A percentile compares a stretch with the other conserved stretches of the same genome.
These are phyloP conservation scores for Achlya hypogyna DNA, from an alignment of 352 stramenopile genomes.

Conservation along the genomic window DNA sequence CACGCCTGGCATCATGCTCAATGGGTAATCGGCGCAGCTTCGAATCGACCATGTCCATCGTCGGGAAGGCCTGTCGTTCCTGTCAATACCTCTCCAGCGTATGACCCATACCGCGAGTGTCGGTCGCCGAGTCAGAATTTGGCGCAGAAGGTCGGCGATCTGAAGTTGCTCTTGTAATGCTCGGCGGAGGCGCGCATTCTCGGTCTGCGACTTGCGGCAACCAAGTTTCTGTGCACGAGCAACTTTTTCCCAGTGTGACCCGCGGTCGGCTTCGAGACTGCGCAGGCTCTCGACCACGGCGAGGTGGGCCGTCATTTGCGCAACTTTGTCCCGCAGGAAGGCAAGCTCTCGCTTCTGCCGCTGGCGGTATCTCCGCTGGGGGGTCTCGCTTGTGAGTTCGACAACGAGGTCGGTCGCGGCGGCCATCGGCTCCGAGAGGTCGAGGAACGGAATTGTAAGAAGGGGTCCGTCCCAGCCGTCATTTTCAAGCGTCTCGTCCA, in stretches of 20 bases:
- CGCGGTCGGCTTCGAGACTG: not conserved
- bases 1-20: not conserved
- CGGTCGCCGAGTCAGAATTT: not conserved
- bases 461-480: not conserved
- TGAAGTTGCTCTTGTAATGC: not conserved
- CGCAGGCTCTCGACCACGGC: not conserved
- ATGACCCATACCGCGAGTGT: not conserved
- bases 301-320: not conserved
- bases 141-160: not conserved
- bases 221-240: not conserved
- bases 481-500: not conserved
- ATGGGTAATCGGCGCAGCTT: not conserved
- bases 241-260: not conserved
- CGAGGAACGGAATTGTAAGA: not conserved
- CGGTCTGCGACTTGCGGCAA: not conserved
- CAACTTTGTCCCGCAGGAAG: not conserved
- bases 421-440: not conserved
- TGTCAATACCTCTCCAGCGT: not conserved
- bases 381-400: too few species aligned
- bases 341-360: constrained; percentile 1
- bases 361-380: not conserved
- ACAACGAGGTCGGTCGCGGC: too few species aligned
- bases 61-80: not conserved
- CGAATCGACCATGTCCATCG: constrained; percentile 1
- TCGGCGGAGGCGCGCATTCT: not conserved